Evolutionary conservation across 441 rosid genomes (phyloP).

Genomic region (Eruca vesicaria): DNA sequence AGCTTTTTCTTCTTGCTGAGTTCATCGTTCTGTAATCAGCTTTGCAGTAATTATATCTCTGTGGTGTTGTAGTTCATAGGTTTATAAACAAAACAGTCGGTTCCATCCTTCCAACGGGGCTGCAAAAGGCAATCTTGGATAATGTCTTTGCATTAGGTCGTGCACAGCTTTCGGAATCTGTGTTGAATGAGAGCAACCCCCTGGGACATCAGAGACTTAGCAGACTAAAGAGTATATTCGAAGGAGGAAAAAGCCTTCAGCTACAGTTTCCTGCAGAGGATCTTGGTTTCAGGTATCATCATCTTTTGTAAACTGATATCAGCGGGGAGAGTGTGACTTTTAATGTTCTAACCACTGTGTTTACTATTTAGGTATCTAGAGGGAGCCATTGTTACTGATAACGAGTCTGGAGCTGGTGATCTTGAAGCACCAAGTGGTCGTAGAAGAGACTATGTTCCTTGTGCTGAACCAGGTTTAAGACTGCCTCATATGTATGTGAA

Average conservation of each 20-base stretch:
- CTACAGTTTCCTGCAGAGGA: conserved; percentile 99
- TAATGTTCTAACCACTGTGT: background rate
- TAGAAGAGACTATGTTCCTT: conserved; percentile 82
- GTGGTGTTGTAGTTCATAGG: conserved; percentile 60
- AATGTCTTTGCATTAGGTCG: conserved; percentile 83
- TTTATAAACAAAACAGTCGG: conserved; percentile 51
- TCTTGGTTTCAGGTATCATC: conserved; percentile 88
- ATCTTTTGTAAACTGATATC: background rate
- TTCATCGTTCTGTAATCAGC: conserved; percentile 3
- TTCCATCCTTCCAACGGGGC: conserved; percentile 66
- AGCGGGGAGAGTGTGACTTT: background rate
- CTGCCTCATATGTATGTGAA: conserved; percentile 78
- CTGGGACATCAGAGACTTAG: conserved; percentile 77
- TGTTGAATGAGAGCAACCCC: conserved; percentile 76
- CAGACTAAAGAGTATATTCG: conserved; percentile 66
- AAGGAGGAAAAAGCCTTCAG: conserved; percentile 94
- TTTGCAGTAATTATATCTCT: conserved; percentile 4
- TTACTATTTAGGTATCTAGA: conserved; percentile 55
- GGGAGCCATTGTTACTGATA: conserved; percentile 78
- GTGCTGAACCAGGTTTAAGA: conserved; percentile 82
- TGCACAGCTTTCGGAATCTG: conserved; percentile 72
- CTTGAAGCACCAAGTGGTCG: conserved; percentile 60
- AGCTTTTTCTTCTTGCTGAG: conserved; percentile 24
- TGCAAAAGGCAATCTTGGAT: conserved; percentile 75
- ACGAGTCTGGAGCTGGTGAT: conserved; percentile 17